These are phyloP conservation scores for Trametes coccinea DNA, from an alignment of 768 basidiomycete genomes.

Conservation along the genomic window DNA sequence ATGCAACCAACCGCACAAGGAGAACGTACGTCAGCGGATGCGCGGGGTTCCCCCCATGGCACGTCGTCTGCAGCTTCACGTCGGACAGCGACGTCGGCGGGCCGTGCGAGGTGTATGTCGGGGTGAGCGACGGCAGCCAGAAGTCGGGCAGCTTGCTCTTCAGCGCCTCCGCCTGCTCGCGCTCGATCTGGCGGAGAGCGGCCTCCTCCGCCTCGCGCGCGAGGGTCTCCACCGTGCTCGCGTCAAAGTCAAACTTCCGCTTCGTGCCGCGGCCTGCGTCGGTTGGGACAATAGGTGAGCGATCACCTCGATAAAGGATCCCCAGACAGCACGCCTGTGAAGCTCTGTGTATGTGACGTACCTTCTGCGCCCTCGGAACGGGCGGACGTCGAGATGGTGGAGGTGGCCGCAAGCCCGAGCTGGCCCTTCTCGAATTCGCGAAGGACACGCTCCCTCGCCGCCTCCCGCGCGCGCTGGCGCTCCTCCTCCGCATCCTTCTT, in stretches of 20 bases:
- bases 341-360: conserved; percentile 12
- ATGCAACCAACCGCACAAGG: background rate
- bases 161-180: conserved; percentile 81
- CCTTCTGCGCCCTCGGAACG: conserved; percentile 40
- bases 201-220: conserved; percentile 85
- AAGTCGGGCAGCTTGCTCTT: conserved; percentile 93
- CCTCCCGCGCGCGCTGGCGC: conserved; percentile 60
- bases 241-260: conserved; percentile 85
- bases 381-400: conserved; percentile 42
- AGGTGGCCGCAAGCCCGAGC: conserved; percentile 59
- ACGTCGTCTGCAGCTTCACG: conserved; percentile 86
- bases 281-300: background rate
- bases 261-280: conserved; percentile 60
- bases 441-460: conserved; percentile 87
- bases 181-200: conserved; percentile 79
- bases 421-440: conserved; percentile 89
- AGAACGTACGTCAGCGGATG: conserved; percentile 74
- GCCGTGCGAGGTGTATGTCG: conserved; percentile 66
- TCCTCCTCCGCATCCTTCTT: conserved; percentile 83
- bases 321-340: too few relatives aligned
- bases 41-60: conserved; percentile 75
- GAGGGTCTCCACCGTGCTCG: conserved; percentile 66
- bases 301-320: too few relatives aligned
- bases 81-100: conserved; percentile 70
- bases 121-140: conserved; percentile 94